These are phyloP conservation scores for Acanthamoeba culbertsoni DNA, from an alignment of 208 protist species.

Conservation along the genomic window DNA sequence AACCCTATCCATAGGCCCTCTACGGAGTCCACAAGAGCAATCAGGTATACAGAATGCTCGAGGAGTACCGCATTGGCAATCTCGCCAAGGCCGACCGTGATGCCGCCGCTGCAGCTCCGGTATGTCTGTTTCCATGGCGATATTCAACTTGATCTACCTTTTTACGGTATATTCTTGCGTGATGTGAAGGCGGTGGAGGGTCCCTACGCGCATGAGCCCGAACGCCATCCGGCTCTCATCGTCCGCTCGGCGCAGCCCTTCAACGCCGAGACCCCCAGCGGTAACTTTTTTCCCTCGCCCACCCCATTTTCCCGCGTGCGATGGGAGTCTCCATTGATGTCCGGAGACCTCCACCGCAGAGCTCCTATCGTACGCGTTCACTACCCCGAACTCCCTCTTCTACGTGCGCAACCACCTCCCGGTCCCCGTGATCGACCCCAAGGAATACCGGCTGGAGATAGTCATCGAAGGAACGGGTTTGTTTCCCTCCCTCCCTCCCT, in stretches of 20 bases:
- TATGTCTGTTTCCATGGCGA: neutral
- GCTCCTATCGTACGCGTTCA: constrained; percentile 72
- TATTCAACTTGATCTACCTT: neutral
- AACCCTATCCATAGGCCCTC: neutral
- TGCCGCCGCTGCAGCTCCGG: neutral
- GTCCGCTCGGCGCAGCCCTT: neutral
- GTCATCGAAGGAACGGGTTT: constrained; percentile 1
- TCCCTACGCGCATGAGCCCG: constrained; percentile 62
- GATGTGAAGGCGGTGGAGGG: neutral
- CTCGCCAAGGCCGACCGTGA: constrained; percentile 43
- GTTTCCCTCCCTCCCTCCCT: neutral
- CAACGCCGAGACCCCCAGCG: neutral
- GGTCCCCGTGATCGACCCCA: constrained; percentile 79
- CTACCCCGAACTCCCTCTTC: constrained; percentile 86
- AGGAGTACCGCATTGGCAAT: constrained; percentile 59
- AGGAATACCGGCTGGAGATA: constrained; percentile 77
- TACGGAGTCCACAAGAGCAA: constrained; percentile 60
- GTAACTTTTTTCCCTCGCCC: constrained; percentile 54
- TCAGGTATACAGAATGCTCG: constrained; percentile 54
- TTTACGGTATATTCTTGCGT: neutral
- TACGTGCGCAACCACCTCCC: constrained; percentile 88
- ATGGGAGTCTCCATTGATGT: neutral
- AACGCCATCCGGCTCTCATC: neutral
- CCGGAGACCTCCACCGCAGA: constrained; percentile 54
- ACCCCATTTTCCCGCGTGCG: constrained; percentile 80